These are phyloP conservation scores for Lepiota venenata DNA, from an alignment of 768 basidiomycete genomes.

Conservation along the genomic window DNA sequence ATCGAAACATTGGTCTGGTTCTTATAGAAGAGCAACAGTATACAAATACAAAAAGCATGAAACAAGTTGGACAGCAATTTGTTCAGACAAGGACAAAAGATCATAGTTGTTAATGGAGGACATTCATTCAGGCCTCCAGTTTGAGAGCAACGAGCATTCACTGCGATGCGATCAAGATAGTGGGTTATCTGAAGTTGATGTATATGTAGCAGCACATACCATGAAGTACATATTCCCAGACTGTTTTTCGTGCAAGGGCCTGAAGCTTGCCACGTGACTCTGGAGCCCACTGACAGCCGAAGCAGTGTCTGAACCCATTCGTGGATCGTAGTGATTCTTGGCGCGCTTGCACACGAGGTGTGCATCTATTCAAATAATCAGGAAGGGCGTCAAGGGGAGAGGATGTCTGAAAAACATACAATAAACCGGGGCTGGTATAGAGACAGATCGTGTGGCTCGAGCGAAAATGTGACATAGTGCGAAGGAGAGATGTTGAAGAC, in stretches of 20 bases:
- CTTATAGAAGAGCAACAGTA: too few species aligned
- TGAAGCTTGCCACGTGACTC: conserved; percentile 51
- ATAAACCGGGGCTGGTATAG: conserved; percentile 83
- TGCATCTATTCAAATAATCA: conserved; percentile 51
- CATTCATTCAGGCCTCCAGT: too few species aligned
- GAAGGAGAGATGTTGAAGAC: conserved; percentile 66
- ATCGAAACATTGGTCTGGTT: too few species aligned
- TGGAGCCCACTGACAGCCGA: conserved; percentile 42
- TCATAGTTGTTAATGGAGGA: too few species aligned
- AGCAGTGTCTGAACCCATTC: conserved; percentile 53
- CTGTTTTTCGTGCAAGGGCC: conserved; percentile 50
- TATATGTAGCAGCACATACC: conserved; percentile 21
- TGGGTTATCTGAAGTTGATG: too few species aligned
- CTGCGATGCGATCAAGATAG: too few species aligned
- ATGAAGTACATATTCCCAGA: conserved; percentile 60
- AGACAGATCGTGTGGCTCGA: conserved; percentile 78
- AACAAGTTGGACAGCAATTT: too few species aligned
- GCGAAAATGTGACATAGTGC: conserved; percentile 81
- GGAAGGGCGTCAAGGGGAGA: conserved; percentile 12
- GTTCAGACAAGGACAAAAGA: too few species aligned
- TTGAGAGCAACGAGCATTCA: too few species aligned
- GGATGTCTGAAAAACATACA: conserved; percentile 41
- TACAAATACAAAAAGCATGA: too few species aligned
- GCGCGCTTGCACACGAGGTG: conserved; percentile 81
- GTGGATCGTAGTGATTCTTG: conserved; percentile 77